Evolutionary conservation across 1,284 basidiomycete species (phyloP), one percentile per base, ranked within the genome.

Genomic region (Cutaneotrichosporon cavernicola): DNA sequence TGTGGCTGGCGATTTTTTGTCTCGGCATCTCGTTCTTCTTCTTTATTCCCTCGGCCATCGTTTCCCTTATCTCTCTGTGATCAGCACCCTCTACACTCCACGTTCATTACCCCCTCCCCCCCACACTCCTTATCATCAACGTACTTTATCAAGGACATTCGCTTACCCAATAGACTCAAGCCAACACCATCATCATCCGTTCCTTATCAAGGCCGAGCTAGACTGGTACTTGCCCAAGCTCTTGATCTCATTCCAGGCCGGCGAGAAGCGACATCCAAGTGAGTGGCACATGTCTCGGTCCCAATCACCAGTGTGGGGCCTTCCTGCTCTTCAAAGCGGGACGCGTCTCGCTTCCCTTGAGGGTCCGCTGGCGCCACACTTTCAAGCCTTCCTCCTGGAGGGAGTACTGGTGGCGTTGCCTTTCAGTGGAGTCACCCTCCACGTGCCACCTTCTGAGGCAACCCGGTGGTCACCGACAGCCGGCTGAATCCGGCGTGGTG

Each of bases 371-470:
- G n/a, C n/a, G n/a, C n/a, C n/a, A n/a, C n/a, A n/a, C n/a, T n/a
- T n/a, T n/a, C n/a, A n/a, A n/a, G n/a, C n/a, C n/a, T n/a, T n/a
- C n/a, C n/a, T n/a, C n/a, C n/a, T n/a, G n/a, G n/a, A n/a, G n/a
- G 16, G 38, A 40, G 16, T 5, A 40, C 13, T 13, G 9, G 38
- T 40, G 38, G 38, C 38, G 38, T 40, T 22, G 47, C 14, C 47
- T 22, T 49, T 49, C 47, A 49, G 22, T 49, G n/a, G 47, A 11
- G 47, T 49, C 47, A 10, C 21, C n/a, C 47, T 49, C 47, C 47
- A 49, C 47, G 47, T 49, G 47, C 38, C 38, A 40, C 26, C 26
- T 3, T 26, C 26, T 26, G 26, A 26, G 26, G 26, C 26, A 26
- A 26, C 26, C 26, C 26, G 26, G 26, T 26, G 26, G 26, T 26